Evolutionary conservation across 805 yeast species (phyloP).

Genomic region (Yamadazyma kitorensis): DNA sequence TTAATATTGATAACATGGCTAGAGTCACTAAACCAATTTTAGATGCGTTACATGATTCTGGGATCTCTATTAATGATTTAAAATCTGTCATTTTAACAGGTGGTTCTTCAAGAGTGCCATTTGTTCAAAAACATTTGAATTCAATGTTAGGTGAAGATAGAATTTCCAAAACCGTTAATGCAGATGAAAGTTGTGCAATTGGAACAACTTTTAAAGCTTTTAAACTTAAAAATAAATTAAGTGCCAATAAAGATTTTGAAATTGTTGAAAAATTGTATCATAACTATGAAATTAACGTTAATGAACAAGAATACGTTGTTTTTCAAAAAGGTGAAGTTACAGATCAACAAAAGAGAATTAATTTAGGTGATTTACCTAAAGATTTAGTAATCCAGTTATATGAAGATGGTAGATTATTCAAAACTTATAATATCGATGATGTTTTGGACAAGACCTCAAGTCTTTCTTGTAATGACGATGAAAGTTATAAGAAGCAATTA

Average conservation of each 20-base stretch:
- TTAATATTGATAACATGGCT: conserved; percentile 40
- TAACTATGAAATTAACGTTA: conserved; percentile 41
- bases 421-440: conserved; percentile 24
- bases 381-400: conserved; percentile 30
- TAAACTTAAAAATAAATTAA: conserved; percentile 58
- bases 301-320: conserved; percentile 24
- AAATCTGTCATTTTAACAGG: conserved; percentile 79
- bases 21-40: conserved; percentile 55
- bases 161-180: conserved; percentile 82
- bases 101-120: conserved; percentile 88
- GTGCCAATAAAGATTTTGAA: conserved; percentile 53
- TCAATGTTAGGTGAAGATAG: conserved; percentile 48
- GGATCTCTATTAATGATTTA: conserved; percentile 35
- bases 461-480: conserved; percentile 39
- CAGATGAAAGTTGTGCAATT: conserved; percentile 91
- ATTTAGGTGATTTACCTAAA: conserved; percentile 30
- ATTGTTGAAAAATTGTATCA: conserved; percentile 55
- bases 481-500: conserved; percentile 19
- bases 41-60: conserved; percentile 43
- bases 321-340: conserved; percentile 48
- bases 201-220: conserved; percentile 89
- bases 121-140: conserved; percentile 63
- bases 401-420: conserved; percentile 37
- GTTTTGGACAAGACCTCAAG: conserved; percentile 25
- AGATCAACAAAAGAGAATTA: conserved; percentile 30